A percentile compares a stretch with the other conserved stretches of the same genome.
Evolutionary conservation across 352 stramenopile genomes (phyloP).

Genomic region (Aphanomyces stellatus): DNA sequence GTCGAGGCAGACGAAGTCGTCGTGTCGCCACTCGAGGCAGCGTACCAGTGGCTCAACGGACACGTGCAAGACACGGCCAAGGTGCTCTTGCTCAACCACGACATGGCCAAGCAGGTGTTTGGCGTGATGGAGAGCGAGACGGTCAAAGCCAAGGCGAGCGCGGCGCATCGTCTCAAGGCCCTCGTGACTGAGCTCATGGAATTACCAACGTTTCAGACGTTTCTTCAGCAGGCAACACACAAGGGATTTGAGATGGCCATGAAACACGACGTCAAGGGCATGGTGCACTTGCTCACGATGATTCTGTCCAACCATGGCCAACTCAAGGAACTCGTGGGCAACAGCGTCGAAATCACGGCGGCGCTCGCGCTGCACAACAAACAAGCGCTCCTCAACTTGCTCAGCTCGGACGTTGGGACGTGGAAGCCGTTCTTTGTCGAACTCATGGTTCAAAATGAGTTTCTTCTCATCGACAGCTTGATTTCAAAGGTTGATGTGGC

Average conservation of each 20-base stretch:
- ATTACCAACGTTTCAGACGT: slow-evolving; percentile 51
- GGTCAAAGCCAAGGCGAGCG: too few species aligned
- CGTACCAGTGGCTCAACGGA: slow-evolving; percentile 47
- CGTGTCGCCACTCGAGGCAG: background rate
- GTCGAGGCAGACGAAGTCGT: background rate
- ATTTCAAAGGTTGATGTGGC: slow-evolving; percentile 28
- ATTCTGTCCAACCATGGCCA: slow-evolving; percentile 33
- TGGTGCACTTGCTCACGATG: slow-evolving; percentile 39
- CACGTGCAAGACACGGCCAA: slow-evolving; percentile 43
- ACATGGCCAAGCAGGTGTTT: slow-evolving; percentile 55
- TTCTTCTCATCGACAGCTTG: slow-evolving; percentile 43
- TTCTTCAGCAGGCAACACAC: slow-evolving; percentile 42
- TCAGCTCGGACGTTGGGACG: slow-evolving; percentile 45
- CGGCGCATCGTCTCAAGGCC: slow-evolving; percentile 37
- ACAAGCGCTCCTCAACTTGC: slow-evolving; percentile 51
- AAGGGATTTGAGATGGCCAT: slow-evolving; percentile 42
- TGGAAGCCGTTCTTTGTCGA: slow-evolving; percentile 66
- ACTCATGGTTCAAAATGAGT: slow-evolving; percentile 38
- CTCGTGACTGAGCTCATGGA: slow-evolving; percentile 54
- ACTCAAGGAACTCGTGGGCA: slow-evolving; percentile 25
- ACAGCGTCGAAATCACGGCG: slow-evolving; percentile 31
- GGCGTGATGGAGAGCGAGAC: slow-evolving; percentile 48
- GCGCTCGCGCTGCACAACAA: slow-evolving; percentile 57
- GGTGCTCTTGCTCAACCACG: slow-evolving; percentile 42
- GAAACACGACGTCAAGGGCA: slow-evolving; percentile 47